Conservation (phyloP, 2,329 filamentous ascomycete genomes). For the Diplocarpon rosae region DNA sequence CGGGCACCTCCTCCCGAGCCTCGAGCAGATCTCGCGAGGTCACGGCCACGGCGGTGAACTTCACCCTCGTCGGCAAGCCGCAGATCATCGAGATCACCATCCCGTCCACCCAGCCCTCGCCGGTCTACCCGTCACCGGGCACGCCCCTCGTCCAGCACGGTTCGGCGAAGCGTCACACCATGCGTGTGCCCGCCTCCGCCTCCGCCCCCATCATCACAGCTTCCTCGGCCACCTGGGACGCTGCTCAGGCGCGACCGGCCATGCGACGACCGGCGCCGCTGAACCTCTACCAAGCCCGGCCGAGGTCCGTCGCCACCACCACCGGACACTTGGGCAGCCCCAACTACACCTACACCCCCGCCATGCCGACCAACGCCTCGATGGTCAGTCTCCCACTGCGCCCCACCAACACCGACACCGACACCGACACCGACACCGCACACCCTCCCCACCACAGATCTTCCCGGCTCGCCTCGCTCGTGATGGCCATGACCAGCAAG, state of each 20-base stretch:
- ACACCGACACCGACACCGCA: too few species aligned
- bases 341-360: background rate
- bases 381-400: constrained; percentile 5
- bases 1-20: constrained; percentile 16
- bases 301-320: constrained; percentile 16
- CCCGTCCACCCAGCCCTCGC: constrained; percentile 6
- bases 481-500: constrained; percentile 9
- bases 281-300: constrained; percentile 11
- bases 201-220: background rate
- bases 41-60: constrained; percentile 47
- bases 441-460: constrained; percentile 15
- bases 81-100: constrained; percentile 26
- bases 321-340: constrained; percentile 5
- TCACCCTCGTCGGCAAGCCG: constrained; percentile 49
- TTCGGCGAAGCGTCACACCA: background rate
- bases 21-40: constrained; percentile 34
- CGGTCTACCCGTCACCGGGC: background rate
- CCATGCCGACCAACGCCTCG: constrained; percentile 4
- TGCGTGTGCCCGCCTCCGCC: too few species aligned
- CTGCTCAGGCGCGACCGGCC: constrained; percentile 2
- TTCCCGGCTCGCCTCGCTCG: constrained; percentile 11
- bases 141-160: too few species aligned
- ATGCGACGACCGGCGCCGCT: constrained; percentile 15
- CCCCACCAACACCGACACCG: too few species aligned
- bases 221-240: constrained; percentile 1